A percentile compares a stretch with the other conserved stretches of the same genome.
phyloP scores from a whole-genome alignment of 2,329 filamentous ascomycete genomes.

The Hymenoscyphus scutula region DNA sequence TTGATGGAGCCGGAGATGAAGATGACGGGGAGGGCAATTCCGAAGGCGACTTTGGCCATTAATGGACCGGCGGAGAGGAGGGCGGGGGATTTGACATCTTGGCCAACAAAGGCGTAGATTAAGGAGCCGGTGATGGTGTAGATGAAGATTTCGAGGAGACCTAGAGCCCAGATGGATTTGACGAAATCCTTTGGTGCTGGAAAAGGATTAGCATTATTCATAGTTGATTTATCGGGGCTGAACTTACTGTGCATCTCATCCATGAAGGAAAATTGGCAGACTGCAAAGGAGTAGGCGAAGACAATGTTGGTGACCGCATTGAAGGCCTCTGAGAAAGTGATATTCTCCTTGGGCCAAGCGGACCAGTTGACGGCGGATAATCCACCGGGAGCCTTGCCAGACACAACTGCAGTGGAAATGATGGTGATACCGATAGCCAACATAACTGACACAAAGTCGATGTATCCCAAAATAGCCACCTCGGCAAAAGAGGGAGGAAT shows the following conservation, averaged over 20 bases:
- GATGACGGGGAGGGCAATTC: slow-evolving; percentile 59
- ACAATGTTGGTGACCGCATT: slow-evolving; percentile 56
- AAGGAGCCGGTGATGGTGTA: slow-evolving; percentile 58
- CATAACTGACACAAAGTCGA: slow-evolving; percentile 55
- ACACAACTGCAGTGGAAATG: slow-evolving; percentile 49
- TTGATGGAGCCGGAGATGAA: slow-evolving; percentile 62
- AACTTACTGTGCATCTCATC: slow-evolving; percentile 33
- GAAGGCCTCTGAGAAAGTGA: slow-evolving; percentile 46
- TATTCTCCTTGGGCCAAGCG: slow-evolving; percentile 32
- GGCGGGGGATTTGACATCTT: slow-evolving; percentile 54
- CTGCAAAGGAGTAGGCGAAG: slow-evolving; percentile 50
- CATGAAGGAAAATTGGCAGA: slow-evolving; percentile 34
- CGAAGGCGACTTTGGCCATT: slow-evolving; percentile 57
- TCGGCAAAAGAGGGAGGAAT: slow-evolving; percentile 57
- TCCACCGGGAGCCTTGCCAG: slow-evolving; percentile 11
- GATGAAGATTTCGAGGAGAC: slow-evolving; percentile 50
- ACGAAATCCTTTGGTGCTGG: slow-evolving; percentile 34
- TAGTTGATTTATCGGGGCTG: not conserved
- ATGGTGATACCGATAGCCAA: slow-evolving; percentile 55
- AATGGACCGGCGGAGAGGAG: slow-evolving; percentile 52
- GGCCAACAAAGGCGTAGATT: slow-evolving; percentile 60
- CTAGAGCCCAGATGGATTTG: slow-evolving; percentile 47
- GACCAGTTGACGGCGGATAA: slow-evolving; percentile 23
- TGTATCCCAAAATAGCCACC: slow-evolving; percentile 53
- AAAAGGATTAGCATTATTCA: not conserved